These are phyloP conservation scores for Galeopsis tetrahit DNA, from an alignment of 257 asterid genomes.

Conservation along the genomic window DNA sequence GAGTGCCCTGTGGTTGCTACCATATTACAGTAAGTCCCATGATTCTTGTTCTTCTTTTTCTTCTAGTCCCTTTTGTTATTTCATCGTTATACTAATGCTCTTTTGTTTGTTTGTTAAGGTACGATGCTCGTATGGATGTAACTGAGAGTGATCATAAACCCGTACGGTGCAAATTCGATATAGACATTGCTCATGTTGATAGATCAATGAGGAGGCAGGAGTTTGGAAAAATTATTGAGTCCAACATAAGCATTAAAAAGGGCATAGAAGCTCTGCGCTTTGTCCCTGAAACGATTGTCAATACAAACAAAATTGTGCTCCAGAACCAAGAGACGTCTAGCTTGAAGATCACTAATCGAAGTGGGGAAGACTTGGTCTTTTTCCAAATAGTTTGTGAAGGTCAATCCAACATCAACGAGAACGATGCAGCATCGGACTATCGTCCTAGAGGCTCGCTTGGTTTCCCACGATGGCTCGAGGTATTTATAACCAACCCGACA, in stretches of 20 bases:
- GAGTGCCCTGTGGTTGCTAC: constrained; percentile 91
- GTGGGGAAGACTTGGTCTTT: constrained; percentile 59
- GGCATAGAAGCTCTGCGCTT: constrained; percentile 56
- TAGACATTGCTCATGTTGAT: constrained; percentile 79
- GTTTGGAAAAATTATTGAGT: constrained; percentile 63
- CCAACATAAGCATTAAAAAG: constrained; percentile 49
- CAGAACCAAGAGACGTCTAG: constrained; percentile 71
- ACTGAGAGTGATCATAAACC: constrained; percentile 97
- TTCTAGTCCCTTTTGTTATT: not conserved
- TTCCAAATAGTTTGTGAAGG: constrained; percentile 79
- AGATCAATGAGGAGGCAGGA: constrained; percentile 83
- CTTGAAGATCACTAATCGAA: constrained; percentile 71
- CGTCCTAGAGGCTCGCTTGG: constrained; percentile 77
- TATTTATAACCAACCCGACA: constrained; percentile 24
- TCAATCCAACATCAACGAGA: constrained; percentile 65
- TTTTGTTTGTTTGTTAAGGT: constrained; percentile 45
- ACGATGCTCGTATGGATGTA: constrained; percentile 94
- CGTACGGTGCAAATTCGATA: constrained; percentile 78
- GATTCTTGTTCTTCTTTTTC: not conserved
- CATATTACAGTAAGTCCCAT: constrained; percentile 64
- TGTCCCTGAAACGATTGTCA: constrained; percentile 68
- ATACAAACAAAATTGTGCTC: constrained; percentile 57
- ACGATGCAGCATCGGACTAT: constrained; percentile 47
- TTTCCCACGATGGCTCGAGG: constrained; percentile 98
- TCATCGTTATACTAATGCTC: not conserved